Conservation (phyloP, 2,329 filamentous ascomycete genomes). For the Colletotrichum gloeosporioides region DNA sequence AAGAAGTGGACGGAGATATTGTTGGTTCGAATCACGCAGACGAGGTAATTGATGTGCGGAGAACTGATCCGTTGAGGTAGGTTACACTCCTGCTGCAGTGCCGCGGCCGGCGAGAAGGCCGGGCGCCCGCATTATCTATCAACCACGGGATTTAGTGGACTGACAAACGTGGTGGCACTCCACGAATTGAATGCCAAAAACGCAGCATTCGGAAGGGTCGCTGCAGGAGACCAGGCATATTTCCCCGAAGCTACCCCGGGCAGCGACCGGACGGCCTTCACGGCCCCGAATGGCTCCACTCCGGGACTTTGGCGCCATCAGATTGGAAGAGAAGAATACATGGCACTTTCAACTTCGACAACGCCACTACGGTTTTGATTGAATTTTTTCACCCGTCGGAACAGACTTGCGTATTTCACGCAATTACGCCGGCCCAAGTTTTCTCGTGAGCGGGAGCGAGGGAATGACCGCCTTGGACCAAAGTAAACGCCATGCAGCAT, state of each 20-base stretch:
- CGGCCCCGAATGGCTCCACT: not conserved
- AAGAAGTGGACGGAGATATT: not conserved
- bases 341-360: not conserved
- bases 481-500: not conserved
- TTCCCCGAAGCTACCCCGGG: not conserved
- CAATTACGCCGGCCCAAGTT: accelerated
- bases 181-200: not conserved
- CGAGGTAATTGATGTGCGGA: not conserved
- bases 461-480: not conserved
- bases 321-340: not conserved
- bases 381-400: accelerated
- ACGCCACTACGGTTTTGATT: not conserved
- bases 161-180: not conserved
- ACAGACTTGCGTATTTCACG: accelerated
- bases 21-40: not conserved
- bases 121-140: not conserved
- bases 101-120: not conserved
- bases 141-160: not conserved
- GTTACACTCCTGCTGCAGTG: not conserved
- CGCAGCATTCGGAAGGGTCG: not conserved
- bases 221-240: not conserved
- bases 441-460: not conserved
- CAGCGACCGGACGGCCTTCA: not conserved
- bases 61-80: not conserved
- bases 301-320: not conserved